Evolutionary conservation across 2,329 filamentous ascomycete genomes (phyloP).

Genomic region (Beauveria sp.): DNA sequence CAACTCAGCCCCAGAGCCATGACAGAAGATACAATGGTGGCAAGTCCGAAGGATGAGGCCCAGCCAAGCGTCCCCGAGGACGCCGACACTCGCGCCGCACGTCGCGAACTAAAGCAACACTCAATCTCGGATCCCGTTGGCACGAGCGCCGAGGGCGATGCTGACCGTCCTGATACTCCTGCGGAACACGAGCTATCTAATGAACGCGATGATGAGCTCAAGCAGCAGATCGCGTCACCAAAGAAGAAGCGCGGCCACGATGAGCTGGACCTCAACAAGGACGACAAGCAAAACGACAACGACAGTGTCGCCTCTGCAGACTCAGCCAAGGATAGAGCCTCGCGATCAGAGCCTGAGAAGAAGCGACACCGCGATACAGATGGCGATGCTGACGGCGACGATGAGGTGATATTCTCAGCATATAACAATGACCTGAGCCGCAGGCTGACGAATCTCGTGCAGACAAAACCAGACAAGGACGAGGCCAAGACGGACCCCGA

Average conservation of each 20-base stretch:
- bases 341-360: constrained; percentile 51
- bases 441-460: constrained; percentile 8
- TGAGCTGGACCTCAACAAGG: constrained; percentile 45
- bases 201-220: constrained; percentile 28
- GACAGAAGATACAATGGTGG: constrained; percentile 36
- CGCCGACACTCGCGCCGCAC: constrained; percentile 54
- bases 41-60: constrained; percentile 31
- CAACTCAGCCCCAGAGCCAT: constrained; percentile 23
- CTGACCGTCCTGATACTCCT: constrained; percentile 24
- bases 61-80: constrained; percentile 40
- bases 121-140: constrained; percentile 46
- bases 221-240: constrained; percentile 48
- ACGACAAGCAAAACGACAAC: constrained; percentile 33
- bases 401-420: neutral
- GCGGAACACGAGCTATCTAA: constrained; percentile 28
- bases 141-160: constrained; percentile 15
- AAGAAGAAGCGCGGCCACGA: constrained; percentile 61
- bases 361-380: constrained; percentile 53
- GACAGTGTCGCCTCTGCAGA: constrained; percentile 35
- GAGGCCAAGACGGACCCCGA: neutral
- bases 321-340: constrained; percentile 41
- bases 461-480: neutral
- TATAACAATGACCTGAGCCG: neutral
- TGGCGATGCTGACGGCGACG: constrained; percentile 15
- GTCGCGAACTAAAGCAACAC: constrained; percentile 58